Base-by-base conservation (phyloP, 768 basidiomycete genomes). In the Psilocybe cyanescens region DNA sequence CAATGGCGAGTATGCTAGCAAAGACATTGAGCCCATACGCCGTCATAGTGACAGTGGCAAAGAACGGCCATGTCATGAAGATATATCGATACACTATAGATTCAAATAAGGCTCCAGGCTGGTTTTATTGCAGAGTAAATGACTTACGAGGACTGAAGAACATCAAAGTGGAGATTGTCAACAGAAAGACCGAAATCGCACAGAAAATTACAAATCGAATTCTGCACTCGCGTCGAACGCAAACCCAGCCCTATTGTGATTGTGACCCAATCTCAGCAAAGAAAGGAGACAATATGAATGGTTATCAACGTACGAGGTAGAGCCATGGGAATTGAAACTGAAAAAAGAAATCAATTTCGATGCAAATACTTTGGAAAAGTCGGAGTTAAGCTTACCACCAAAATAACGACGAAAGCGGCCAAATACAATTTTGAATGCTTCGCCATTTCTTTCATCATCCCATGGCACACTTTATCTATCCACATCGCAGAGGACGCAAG, bases 291-390 rank as follows among this genome's bases (percentile, higher is more conserved):
- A 19, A 33, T 5, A 24, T 33, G 7, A 8, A 35, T 55, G 33
- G n/a, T 37, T 41, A 19, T 46, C 54, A 37, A 61, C 37, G 3
- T 63, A 83, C 84, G 59, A 81, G 55, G 57, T 74, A 47, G 28
- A 81, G 66, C 84, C 85, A 86, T 1, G 84, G 85, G 4, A 83
- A 54, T 17, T 74, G 64, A 8, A 80, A 65, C 83, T 83, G 52
- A 28, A 44, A 53, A 55, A 33, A 48, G 19, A 50, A 24, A 12
- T 39, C 11, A 48, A 41, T 51, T 17, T 59, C 24, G 24, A 24
- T 24, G 24, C 24, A 24, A 24, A 24, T 24, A 24, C 24, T 24
- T 24, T 24, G 24, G 24, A 24, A 24, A 14, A 35, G 12, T 7
- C 1, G 24, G 11, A 2, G 31, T 24, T 2, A 45, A 4, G 71